Conservation (phyloP, 1,284 basidiomycete species). For the Anthracocystis panici-leucophaei region DNA sequence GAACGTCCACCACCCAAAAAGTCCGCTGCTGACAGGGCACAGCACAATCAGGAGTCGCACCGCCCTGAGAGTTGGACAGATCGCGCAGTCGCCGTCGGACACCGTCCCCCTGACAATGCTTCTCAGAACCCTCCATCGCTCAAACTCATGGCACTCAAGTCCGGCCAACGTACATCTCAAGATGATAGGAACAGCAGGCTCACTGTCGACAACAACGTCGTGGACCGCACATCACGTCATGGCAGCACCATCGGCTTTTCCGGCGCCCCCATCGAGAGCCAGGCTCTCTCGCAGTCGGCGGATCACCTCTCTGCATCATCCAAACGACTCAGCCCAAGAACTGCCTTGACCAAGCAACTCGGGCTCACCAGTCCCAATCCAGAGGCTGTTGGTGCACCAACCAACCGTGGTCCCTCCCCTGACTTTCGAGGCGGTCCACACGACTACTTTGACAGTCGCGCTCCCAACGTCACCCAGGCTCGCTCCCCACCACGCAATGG, state of each 20-base stretch:
- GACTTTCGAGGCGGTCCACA: conserved; percentile 12
- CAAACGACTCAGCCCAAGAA: conserved; percentile 43
- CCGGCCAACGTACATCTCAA: conserved; percentile 29
- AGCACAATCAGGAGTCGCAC: conserved; percentile 7
- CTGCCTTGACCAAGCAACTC: conserved; percentile 55
- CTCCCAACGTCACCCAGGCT: conserved; percentile 18
- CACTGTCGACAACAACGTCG: conserved; percentile 36
- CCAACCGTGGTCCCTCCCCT: conserved; percentile 13
- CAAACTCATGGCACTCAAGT: conserved; percentile 63
- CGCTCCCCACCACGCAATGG: conserved; percentile 20
- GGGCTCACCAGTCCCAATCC: conserved; percentile 44
- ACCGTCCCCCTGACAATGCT: conserved; percentile 60
- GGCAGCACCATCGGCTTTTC: conserved; percentile 58
- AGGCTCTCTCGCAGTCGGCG: not conserved
- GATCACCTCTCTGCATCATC: conserved; percentile 7
- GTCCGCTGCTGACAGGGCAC: conserved; percentile 2
- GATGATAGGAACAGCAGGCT: conserved; percentile 34
- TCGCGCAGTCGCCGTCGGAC: conserved; percentile 60
- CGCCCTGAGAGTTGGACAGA: conserved; percentile 57
- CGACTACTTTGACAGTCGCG: conserved; percentile 36
- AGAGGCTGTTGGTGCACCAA: conserved; percentile 3
- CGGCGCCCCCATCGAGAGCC: conserved; percentile 9
- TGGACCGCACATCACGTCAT: conserved; percentile 50
- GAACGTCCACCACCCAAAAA: conserved; percentile 21
- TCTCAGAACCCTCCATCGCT: conserved; percentile 64